Evolutionary conservation across 441 rosid genomes (phyloP), one percentile per base, ranked within the genome.

Genomic region (Adansonia madagascariensis): DNA sequence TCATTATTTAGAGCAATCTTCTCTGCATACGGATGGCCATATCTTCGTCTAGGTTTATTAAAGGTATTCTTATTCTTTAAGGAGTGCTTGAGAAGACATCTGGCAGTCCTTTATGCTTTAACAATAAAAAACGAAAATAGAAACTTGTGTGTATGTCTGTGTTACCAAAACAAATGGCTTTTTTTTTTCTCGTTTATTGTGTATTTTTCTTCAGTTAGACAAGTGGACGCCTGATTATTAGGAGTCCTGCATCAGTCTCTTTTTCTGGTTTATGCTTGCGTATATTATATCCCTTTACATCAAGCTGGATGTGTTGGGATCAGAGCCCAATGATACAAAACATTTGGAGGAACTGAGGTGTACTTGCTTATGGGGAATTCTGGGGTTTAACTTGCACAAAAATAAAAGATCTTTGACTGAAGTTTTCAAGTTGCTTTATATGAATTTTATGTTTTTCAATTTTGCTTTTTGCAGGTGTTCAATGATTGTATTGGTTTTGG

Each of bases 401-500:
- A 60, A 14, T 20, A 27, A 24, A 60, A 44, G 15, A 43, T 49
- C 56, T 22, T 12, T 17, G n/a, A 35, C 52, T 18, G 44, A 74
- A 67, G 63, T 17, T 65, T 79, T 66, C 73, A 63, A 63, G 43
- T 75, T 63, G 59, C 47, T 63, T 9, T 73, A 14, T 47, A 14
- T 59, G 52, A 63, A 64, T 49, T 53, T 64, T 57, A 41, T 17
- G 4, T 65, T 43, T 75, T 41, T 50, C 56, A 75, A 64, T 75
- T 75, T 50, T 53, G 50, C 47, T 4, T 80, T 77, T 75, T 87
- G 62, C 88, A 95, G 99, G 91, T 88, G 72, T 80, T 93, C 73
- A 95, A 93, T 84, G 99, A 95, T 82, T 88, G 89, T 75, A 80
- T 95, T 46, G 94, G 96, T 78, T 93, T 95, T 88, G 91, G 82